Evolutionary conservation across 805 yeast genomes (phyloP), one percentile per base, ranked within the genome.

Genomic region (Wickerhamomyces mucosus): DNA sequence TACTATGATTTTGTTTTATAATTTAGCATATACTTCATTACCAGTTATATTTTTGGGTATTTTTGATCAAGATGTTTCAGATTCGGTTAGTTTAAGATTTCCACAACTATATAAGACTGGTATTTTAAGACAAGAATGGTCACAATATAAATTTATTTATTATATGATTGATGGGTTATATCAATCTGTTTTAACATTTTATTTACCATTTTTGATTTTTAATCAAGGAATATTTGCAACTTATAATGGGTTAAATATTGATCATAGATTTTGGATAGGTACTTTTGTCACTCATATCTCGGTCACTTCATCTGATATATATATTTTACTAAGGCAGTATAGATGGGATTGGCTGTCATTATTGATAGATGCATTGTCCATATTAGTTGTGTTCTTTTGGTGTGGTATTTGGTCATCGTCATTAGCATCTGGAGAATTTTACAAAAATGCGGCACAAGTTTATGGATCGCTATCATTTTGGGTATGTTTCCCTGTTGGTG

Each of bases 301-400:
- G 3, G 78, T 74, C 30, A 60, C 75, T 14, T 54, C 86, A 4
- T 76, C 83, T 57, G 77, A 81, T 45, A 37, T 69, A 3, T 79
- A 78, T 50, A 67, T 80, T 27, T 48, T 78, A 38, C 49, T 78
- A 41, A 82, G 77, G 45, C 88, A 78, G 51, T 70, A 69, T 47
- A 66, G 88, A 51, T 81, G 94, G 94, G 94, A 81, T 56, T 80
- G 84, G 83, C 58, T 78, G 29, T 68, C 83, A 3, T 46, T 65
- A 13, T 49, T 78, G 36, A 66, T 78, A 37, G 69, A 71, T 32
- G 55, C 62, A 3, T 42, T 81, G 16, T 78, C 88, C 2, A 65
- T 75, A 28, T 41, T 80, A 22, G 48, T 78, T 14, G 62, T 79
- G 24, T 78, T 70, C 51, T 75, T 68, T 28, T 81, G 94, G 94